Conservation (phyloP, 2,329 filamentous ascomycete genomes). For the Colletotrichum liaoningense region DNA sequence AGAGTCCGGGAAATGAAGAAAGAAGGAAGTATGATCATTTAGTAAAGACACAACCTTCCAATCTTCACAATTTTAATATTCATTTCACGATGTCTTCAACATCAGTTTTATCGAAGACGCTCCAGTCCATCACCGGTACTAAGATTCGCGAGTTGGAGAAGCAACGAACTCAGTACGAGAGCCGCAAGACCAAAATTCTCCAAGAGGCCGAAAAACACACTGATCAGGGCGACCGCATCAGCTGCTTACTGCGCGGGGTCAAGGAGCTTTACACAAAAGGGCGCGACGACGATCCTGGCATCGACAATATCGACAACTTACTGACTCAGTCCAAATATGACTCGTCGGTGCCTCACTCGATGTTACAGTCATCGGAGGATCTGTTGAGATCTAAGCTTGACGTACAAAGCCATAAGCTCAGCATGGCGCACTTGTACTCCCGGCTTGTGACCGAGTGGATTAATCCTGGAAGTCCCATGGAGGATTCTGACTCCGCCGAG, state of each 20-base stretch:
- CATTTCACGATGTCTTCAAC: neutral
- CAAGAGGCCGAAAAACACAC: constrained; percentile 40
- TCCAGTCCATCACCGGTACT: constrained; percentile 55
- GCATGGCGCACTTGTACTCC: constrained; percentile 57
- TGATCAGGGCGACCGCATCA: constrained; percentile 45
- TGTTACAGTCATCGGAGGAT: constrained; percentile 48
- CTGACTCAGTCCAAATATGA: constrained; percentile 53
- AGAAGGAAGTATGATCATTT: neutral
- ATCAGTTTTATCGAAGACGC: constrained; percentile 49
- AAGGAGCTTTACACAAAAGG: constrained; percentile 34
- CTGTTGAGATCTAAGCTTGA: constrained; percentile 52
- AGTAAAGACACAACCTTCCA: no score
- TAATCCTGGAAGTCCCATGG: constrained; percentile 41
- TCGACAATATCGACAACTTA: constrained; percentile 54
- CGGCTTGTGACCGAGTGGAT: constrained; percentile 62
- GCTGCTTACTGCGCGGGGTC: constrained; percentile 37
- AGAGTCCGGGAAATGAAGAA: neutral
- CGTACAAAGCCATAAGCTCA: constrained; percentile 54
- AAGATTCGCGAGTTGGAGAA: constrained; percentile 58
- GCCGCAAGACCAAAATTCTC: constrained; percentile 45
- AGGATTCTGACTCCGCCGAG: constrained; percentile 29
- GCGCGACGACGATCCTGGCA: constrained; percentile 44
- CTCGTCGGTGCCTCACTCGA: constrained; percentile 50
- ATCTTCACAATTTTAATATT: neutral
- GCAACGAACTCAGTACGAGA: constrained; percentile 50